Conservation (phyloP, 768 basidiomycete genomes). For the Mycena floridula region DNA sequence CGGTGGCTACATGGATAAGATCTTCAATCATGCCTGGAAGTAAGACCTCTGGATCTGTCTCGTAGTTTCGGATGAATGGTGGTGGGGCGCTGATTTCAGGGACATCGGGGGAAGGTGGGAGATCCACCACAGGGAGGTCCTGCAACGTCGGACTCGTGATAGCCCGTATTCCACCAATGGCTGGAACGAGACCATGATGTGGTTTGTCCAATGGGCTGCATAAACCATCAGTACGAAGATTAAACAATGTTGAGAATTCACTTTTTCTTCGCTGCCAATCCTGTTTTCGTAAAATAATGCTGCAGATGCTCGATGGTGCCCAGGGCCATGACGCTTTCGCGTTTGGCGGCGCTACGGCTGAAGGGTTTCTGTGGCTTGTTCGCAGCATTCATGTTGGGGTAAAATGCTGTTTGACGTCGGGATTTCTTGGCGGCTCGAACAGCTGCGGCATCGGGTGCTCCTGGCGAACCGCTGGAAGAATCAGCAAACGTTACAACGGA, state of each 20-base stretch:
- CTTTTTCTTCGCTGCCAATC: slow-evolving; percentile 68
- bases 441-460: no score
- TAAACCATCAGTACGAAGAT: slow-evolving; percentile 3
- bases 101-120: slow-evolving; percentile 62
- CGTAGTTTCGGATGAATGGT: slow-evolving; percentile 56
- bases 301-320: slow-evolving; percentile 97
- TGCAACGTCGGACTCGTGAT: slow-evolving; percentile 8
- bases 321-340: slow-evolving; percentile 88
- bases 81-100: slow-evolving; percentile 37
- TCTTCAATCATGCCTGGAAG: slow-evolving; percentile 76
- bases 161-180: slow-evolving; percentile 57
- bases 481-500: no score
- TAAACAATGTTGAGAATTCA: slow-evolving; percentile 36
- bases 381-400: slow-evolving; percentile 63
- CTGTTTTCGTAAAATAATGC: slow-evolving; percentile 90
- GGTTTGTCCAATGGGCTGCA: slow-evolving; percentile 40
- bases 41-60: slow-evolving; percentile 72
- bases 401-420: slow-evolving; percentile 70
- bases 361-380: slow-evolving; percentile 82
- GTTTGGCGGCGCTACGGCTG: slow-evolving; percentile 85
- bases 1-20: slow-evolving; percentile 52
- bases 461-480: no score
- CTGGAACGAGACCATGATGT: slow-evolving; percentile 64
- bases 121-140: background rate
- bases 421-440: slow-evolving; percentile 35